Evolutionary conservation across 805 yeast genomes (phyloP).

Genomic region (Candida maesae): DNA sequence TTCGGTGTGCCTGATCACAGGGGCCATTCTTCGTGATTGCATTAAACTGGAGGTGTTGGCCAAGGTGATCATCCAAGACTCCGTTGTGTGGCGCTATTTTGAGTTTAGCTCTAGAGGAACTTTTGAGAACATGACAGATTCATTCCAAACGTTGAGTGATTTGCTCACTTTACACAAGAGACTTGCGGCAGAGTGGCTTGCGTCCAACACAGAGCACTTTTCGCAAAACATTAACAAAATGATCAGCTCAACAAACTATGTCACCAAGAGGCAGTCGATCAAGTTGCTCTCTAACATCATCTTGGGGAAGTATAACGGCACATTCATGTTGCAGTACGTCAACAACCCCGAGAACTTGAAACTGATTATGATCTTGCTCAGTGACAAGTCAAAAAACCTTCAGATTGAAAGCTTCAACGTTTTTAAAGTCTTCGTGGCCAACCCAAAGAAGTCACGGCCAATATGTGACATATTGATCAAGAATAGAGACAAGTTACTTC

Average conservation of each 20-base stretch:
- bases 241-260: constrained; percentile 78
- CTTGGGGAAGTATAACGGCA: constrained; percentile 64
- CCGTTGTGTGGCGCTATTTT: constrained; percentile 78
- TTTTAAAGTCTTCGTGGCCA: constrained; percentile 93
- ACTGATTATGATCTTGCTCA: constrained; percentile 76
- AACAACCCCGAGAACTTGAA: constrained; percentile 80
- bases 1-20: constrained; percentile 70
- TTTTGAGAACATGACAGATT: constrained; percentile 89
- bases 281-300: constrained; percentile 72
- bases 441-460: constrained; percentile 82
- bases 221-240: constrained; percentile 61
- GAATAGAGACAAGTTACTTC: constrained; percentile 72
- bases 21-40: constrained; percentile 81
- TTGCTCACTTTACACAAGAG: constrained; percentile 66
- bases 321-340: constrained; percentile 71
- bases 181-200: constrained; percentile 66
- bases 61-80: constrained; percentile 52
- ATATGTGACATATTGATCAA: constrained; percentile 78
- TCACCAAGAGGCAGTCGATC: constrained; percentile 86
- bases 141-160: constrained; percentile 73
- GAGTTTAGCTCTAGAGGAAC: constrained; percentile 69
- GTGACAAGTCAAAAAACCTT: constrained; percentile 85
- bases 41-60: constrained; percentile 72
- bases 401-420: constrained; percentile 91
- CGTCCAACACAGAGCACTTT: constrained; percentile 52